Evolutionary conservation across 2,329 filamentous ascomycete species (phyloP).

Genomic region (Microsporum ferrugineum): DNA sequence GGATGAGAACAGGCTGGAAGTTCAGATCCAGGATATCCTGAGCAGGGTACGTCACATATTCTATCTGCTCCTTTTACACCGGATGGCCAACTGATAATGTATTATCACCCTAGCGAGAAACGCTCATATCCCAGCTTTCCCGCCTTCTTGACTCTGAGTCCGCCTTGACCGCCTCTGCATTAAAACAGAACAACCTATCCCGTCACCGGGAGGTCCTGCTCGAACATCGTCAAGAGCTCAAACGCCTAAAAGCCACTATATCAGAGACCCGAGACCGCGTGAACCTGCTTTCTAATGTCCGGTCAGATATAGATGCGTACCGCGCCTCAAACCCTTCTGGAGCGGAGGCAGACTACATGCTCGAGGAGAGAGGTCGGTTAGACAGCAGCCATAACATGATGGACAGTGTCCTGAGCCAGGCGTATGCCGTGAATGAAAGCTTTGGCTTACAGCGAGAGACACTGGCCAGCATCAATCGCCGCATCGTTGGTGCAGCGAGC

Average conservation of each 20-base stretch:
- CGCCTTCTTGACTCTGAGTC: constrained; percentile 90
- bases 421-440: constrained; percentile 90
- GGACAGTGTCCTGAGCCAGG: constrained; percentile 84
- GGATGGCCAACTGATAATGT: neutral
- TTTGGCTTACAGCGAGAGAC: constrained; percentile 82
- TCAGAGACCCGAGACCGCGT: constrained; percentile 70
- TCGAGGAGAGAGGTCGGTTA: constrained; percentile 72
- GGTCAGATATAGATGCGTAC: constrained; percentile 84
- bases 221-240: constrained; percentile 74
- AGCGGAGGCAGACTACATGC: constrained; percentile 92
- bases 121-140: constrained; percentile 66
- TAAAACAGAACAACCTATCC: constrained; percentile 94
- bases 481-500: constrained; percentile 79
- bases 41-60: constrained; percentile 50
- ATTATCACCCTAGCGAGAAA: constrained; percentile 53
- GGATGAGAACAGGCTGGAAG: constrained; percentile 69
- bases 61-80: neutral
- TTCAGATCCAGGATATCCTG: constrained; percentile 71
- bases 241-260: constrained; percentile 61
- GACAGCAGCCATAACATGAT: constrained; percentile 84
- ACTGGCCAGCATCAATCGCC: constrained; percentile 73
- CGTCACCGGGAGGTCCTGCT: constrained; percentile 82
- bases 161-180: constrained; percentile 69
- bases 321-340: constrained; percentile 67
- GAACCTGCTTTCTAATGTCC: constrained; percentile 82